Base-by-base conservation (phyloP, 2,329 filamentous ascomycete species). In the Calonectria ilicicola region DNA sequence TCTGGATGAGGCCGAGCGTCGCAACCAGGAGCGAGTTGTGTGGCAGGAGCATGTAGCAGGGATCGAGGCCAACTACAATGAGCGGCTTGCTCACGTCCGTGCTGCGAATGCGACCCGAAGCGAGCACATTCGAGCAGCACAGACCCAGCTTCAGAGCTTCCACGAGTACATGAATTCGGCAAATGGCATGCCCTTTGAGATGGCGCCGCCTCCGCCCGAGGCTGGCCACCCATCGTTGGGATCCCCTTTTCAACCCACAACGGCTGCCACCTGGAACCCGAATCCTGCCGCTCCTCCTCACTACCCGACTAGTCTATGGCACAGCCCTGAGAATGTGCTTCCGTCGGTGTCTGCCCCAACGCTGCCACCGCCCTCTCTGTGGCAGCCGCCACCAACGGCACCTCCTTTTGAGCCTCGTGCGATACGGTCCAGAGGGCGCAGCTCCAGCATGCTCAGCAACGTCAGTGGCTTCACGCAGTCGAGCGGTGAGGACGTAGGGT, bases 391-490 rank as follows among this genome's bases (percentile, higher is more conserved):
- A 17, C 82, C 84, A 2, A 85, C 85, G 46, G 82, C 84, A 15
- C 79, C 83, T 7, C 74, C 84, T 32, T 82, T 80, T 66, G 78
- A 85, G 67, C 78, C 83, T 15, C 82, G 78, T 76, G 82, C 75
- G 73, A 80, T 75, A 75, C 88, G 86, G 80, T 84, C 85, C 35
- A 84, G 91, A 53, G 91, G 90, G 26, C 89, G 91, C 62, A 92
- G 91, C 35, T 92, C 90, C 12, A 92, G 90, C 70, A 93, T 93
- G 91, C 87, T 93, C 2, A 92, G 91, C 78, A 89, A 92, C 77
- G 85, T 93, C 3, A 92, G 90, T n/a, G 91, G 91, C 23, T 92
- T 93, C 77, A 93, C 91, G 9, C 90, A 92, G 82, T 90, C 88
- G 19, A 91, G 89, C 76, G 86, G 85, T 60, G 89, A 88, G 53